A percentile compares a stretch with the other conserved stretches of the same genome.
Conservation (phyloP, 192 early-diverging fungal species). For the Backusella tuberculispora region DNA sequence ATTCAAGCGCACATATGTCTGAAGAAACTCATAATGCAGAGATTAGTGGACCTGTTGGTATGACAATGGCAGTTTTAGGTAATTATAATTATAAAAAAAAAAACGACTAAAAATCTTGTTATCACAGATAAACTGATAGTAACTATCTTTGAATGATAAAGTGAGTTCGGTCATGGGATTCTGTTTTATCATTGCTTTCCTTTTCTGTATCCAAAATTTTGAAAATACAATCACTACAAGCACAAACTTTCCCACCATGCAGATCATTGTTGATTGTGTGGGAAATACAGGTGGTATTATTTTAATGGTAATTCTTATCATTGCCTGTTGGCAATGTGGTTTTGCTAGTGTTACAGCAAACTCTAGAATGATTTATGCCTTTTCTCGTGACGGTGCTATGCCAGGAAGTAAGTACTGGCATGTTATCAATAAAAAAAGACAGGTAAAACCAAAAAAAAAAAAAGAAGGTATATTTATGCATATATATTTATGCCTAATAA, state of each 20-base stretch:
- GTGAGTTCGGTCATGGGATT: conserved; percentile 48
- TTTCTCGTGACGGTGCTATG: conserved; percentile 58
- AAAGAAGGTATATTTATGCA: no score
- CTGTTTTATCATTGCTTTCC: conserved; percentile 51
- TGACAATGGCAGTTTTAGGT: conserved; percentile 49
- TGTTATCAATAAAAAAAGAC: conserved; percentile 40
- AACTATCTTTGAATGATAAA: conserved; percentile 37
- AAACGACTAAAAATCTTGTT: background rate
- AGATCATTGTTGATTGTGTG: conserved; percentile 52
- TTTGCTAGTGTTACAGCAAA: conserved; percentile 54
- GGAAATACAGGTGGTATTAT: conserved; percentile 47
- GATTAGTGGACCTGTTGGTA: conserved; percentile 49
- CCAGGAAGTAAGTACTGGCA: conserved; percentile 51
- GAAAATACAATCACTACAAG: conserved; percentile 37
- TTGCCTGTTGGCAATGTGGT: conserved; percentile 54
- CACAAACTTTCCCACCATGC: conserved; percentile 46
- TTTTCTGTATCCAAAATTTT: conserved; percentile 52
- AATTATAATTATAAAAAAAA: background rate
- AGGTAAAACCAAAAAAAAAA: conserved; percentile 19
- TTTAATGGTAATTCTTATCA: conserved; percentile 46
- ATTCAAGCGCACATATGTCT: conserved; percentile 53
- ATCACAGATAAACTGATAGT: background rate
- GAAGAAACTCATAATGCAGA: conserved; percentile 55
- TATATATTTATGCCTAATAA: background rate
- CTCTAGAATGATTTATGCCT: conserved; percentile 59